A percentile compares a stretch with the other conserved stretches of the same genome.
Evolutionary conservation across 2,329 filamentous ascomycete species (phyloP).

Genomic region (Claviceps sp.): DNA sequence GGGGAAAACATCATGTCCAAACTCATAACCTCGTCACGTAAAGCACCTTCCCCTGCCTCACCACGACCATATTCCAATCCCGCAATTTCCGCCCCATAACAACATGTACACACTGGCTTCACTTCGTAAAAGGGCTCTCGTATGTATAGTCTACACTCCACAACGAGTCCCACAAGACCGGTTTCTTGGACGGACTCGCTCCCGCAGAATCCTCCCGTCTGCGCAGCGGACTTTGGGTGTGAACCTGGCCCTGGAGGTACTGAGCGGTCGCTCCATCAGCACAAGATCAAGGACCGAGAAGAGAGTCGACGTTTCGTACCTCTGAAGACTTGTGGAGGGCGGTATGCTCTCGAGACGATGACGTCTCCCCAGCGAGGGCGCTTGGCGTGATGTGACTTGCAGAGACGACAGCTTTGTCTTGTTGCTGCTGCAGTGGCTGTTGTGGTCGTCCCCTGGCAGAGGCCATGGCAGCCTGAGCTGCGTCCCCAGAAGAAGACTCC

Average conservation of each 20-base stretch:
- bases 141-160: conserved; percentile 48
- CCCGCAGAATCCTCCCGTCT: conserved; percentile 27
- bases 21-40: too few species aligned
- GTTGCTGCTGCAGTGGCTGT: background rate
- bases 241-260: conserved; percentile 9
- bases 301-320: conserved; percentile 41
- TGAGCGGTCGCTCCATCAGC: background rate
- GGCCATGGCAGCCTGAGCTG: background rate
- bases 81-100: too few species aligned
- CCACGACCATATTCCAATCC: too few species aligned
- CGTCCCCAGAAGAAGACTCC: conserved; percentile 6
- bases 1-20: too few species aligned
- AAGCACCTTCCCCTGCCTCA: too few species aligned
- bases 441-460: background rate
- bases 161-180: conserved; percentile 47
- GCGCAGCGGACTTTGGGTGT: conserved; percentile 14
- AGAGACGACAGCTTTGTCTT: background rate
- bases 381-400: conserved; percentile 3
- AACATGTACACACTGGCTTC: conserved; percentile 1
- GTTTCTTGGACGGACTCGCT: conserved; percentile 31
- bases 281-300: conserved; percentile 31
- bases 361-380: conserved; percentile 13
- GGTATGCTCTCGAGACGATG: conserved; percentile 8
- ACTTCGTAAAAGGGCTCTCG: conserved; percentile 26
- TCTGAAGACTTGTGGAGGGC: conserved; percentile 21